Base-by-base conservation (phyloP, 305 asterid genomes). In the Caryopteris hybrid region DNA sequence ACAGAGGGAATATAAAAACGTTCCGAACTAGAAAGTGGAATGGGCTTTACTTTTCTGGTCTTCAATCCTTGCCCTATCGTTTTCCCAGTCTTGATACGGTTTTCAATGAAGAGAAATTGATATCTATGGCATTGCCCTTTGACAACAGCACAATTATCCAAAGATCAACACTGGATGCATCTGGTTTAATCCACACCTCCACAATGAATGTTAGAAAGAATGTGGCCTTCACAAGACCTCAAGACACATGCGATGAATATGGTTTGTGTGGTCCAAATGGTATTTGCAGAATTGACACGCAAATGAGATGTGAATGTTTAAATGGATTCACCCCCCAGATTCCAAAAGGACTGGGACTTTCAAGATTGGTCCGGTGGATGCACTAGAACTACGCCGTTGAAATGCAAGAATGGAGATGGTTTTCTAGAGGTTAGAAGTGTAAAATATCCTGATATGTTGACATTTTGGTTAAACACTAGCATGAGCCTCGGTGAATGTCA, bases 301-400 rank as follows among this genome's bases (percentile, higher is more conserved):
- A n/a, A n/a, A n/a, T n/a, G n/a, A n/a, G n/a, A n/a, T n/a, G n/a
- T n/a, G n/a, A n/a, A n/a, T n/a, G n/a, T 67, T 34, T 77, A 61
- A 71, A 75, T 27, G 63, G 78, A 22, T 81, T 75, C 52, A 41
- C 64, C 16, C 81, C 81, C 0, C 72, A 41, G 56, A 27, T 41
- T 10, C 75, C n/a, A 64, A 61, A 20, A 23, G 6, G 81, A 72
- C 3, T 77, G 85, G 85, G 63, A 57, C 9, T 3, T n/a, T 33
- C 43, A 55, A 14, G 75, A 74, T 27, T 80, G 80, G 78, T 46
- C 74, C 1, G 31, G 74, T 12, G 85, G 83, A 36, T 81, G 83
- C 41, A 66, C 2, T 31, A 69, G 83, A 51, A 65, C 33, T 31
- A 58, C 3, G 22, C 63, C 79, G 3, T 47, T 69, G 55, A 48